Evolutionary conservation across 1,284 basidiomycete genomes (phyloP).

Genomic region (Stygiomarasmius scandens): DNA sequence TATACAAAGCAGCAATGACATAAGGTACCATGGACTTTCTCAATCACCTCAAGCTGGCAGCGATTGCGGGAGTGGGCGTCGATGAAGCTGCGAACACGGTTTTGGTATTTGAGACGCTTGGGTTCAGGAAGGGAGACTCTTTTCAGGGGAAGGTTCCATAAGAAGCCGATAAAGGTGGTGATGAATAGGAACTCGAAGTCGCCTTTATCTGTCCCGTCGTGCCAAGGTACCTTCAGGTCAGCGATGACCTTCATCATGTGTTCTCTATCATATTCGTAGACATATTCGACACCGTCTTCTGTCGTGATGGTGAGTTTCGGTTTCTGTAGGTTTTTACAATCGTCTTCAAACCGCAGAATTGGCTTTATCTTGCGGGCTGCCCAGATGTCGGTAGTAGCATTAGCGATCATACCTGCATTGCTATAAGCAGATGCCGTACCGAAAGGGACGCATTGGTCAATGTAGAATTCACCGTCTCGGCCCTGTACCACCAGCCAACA

Average conservation of each 20-base stretch:
- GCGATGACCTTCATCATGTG: background rate
- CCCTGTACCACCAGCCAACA: conserved; percentile 25
- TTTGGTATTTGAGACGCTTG: conserved; percentile 23
- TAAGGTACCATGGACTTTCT: conserved; percentile 21
- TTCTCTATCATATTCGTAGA: conserved; percentile 6
- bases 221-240: background rate
- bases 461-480: conserved; percentile 22
- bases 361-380: conserved; percentile 14
- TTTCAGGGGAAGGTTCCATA: conserved; percentile 18
- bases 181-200: conserved; percentile 10
- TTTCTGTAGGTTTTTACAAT: conserved; percentile 14
- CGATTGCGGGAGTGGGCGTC: background rate
- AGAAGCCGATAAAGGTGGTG: conserved; percentile 20
- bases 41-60: background rate
- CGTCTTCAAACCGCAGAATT: conserved; percentile 32
- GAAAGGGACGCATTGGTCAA: conserved; percentile 31
- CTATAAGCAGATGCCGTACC: conserved; percentile 28
- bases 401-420: conserved; percentile 33
- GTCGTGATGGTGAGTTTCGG: conserved; percentile 12
- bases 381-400: conserved; percentile 32
- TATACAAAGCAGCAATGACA: conserved; percentile 21
- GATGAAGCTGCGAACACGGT: conserved; percentile 11
- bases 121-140: conserved; percentile 18
- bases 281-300: conserved; percentile 18
- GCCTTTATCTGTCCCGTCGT: conserved; percentile 6